Conservation (phyloP, 768 basidiomycete genomes). For the Pulveroboletus ravenelii region DNA sequence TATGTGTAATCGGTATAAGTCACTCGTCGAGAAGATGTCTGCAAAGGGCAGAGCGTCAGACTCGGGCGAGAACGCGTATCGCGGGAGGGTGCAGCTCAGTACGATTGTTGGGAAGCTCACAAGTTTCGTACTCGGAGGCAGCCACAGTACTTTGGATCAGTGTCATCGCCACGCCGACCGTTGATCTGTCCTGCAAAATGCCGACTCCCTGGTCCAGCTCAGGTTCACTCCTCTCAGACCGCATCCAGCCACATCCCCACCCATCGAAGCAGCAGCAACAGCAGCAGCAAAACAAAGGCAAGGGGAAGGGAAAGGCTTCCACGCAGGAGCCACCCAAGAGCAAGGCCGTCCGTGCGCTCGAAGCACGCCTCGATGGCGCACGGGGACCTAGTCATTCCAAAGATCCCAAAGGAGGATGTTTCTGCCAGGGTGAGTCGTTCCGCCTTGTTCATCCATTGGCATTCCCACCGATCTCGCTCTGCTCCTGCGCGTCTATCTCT, state of each 20-base stretch:
- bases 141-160: too few relatives aligned
- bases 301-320: slow-evolving; percentile 41
- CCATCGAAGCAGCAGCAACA: slow-evolving; percentile 19
- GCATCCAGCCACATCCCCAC: slow-evolving; percentile 35
- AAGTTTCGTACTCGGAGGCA: too few relatives aligned
- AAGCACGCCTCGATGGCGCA: slow-evolving; percentile 42
- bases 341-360: slow-evolving; percentile 43
- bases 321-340: slow-evolving; percentile 39
- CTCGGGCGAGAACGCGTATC: too few relatives aligned
- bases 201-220: slow-evolving; percentile 25
- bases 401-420: slow-evolving; percentile 65
- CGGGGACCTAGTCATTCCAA: slow-evolving; percentile 32
- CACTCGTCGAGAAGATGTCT: too few relatives aligned
- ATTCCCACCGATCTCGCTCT: neutral
- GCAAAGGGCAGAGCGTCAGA: too few relatives aligned
- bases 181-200: too few relatives aligned
- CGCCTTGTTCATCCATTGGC: neutral
- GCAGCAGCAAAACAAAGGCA: slow-evolving; percentile 17
- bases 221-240: slow-evolving; percentile 54
- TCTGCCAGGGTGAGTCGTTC: slow-evolving; percentile 52
- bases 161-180: too few relatives aligned
- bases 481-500: neutral
- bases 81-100: too few relatives aligned
- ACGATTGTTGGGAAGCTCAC: too few relatives aligned
- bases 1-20: too few relatives aligned